Evolutionary conservation across 352 stramenopile species (phyloP), one percentile per base, ranked within the genome.

Genomic region (Phytophthora megakarya): DNA sequence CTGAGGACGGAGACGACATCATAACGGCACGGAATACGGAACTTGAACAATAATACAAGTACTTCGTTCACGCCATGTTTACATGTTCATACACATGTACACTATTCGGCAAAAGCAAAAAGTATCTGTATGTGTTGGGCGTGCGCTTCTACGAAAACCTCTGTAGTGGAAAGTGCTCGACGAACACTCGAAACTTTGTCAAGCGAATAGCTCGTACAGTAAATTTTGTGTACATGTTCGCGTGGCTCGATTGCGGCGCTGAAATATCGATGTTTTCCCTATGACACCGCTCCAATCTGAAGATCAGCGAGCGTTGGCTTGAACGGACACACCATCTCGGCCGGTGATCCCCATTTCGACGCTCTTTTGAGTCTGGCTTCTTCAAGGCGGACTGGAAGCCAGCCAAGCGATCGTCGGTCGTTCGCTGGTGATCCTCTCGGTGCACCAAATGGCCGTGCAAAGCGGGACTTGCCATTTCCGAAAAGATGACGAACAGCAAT

Each of bases 361-460:
- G 63, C 42, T 32, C 39, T 10, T 25, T 15, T n/a, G n/a, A n/a
- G n/a, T 68, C 64, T 54, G 64, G 58, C 58, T 68, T 68, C 61
- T 63, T 62, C 63, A 62, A 68, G 59, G 39, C 50, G 50, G 64
- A 68, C 56, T 40, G 38, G 28, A 68, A 72, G 58, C 64, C 49
- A 66, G 61, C 53, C 53, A 60, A 42, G 39, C 30, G 46, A 44
- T 73, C 35, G 60, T 64, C 46, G 3, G 53, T 57, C 47, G 56
- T 19, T 19, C 18, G 9, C 18, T 8, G 13, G 13, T 44, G 38
- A 0, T 15, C 32, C 30, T 69, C 47, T 59, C 52, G 40, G 57
- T 63, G 56, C 57, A 56, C 21, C 55, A 61, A 65, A 28, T 44
- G 25, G 12, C 1, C 18, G n/a, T n/a, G n/a, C n/a, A n/a, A n/a